Conservation (phyloP, 1,139 yeast genomes). For the Debaryomyces udenii region DNA sequence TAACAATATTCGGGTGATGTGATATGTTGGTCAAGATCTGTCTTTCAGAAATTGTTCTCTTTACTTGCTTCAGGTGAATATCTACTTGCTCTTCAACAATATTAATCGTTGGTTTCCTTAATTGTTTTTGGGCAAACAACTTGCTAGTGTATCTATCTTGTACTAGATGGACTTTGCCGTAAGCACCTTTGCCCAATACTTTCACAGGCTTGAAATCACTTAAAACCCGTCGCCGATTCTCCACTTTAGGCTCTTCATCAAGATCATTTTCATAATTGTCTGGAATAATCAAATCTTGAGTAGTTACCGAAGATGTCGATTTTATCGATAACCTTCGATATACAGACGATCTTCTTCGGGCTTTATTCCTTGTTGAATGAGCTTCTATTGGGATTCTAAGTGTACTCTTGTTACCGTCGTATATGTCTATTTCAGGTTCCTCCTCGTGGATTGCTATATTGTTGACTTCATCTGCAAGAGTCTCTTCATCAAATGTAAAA, state of each 20-base stretch:
- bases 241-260: slow-evolving; percentile 12
- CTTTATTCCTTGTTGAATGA: neutral
- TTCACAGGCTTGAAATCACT: slow-evolving; percentile 40
- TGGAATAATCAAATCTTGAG: slow-evolving; percentile 26
- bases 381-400: slow-evolving; percentile 8
- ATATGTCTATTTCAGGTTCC: slow-evolving; percentile 8
- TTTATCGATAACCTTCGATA: slow-evolving; percentile 28
- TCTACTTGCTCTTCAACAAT: slow-evolving; percentile 13
- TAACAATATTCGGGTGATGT: slow-evolving; percentile 40
- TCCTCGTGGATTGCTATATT: slow-evolving; percentile 10
- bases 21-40: slow-evolving; percentile 65
- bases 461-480: slow-evolving; percentile 15
- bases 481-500: slow-evolving; percentile 28
- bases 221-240: slow-evolving; percentile 14
- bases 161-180: slow-evolving; percentile 45
- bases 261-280: slow-evolving; percentile 19
- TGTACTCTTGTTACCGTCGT: slow-evolving; percentile 8
- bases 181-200: slow-evolving; percentile 47
- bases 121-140: slow-evolving; percentile 45
- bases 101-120: slow-evolving; percentile 39
- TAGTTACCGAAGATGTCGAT: slow-evolving; percentile 19
- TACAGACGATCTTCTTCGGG: slow-evolving; percentile 26
- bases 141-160: slow-evolving; percentile 36
- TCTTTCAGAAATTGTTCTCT: slow-evolving; percentile 72
- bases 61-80: slow-evolving; percentile 20